These are phyloP conservation scores for Mychonastes homosphaera DNA, from an alignment of 139 green algal species.

Conservation along the genomic window DNA sequence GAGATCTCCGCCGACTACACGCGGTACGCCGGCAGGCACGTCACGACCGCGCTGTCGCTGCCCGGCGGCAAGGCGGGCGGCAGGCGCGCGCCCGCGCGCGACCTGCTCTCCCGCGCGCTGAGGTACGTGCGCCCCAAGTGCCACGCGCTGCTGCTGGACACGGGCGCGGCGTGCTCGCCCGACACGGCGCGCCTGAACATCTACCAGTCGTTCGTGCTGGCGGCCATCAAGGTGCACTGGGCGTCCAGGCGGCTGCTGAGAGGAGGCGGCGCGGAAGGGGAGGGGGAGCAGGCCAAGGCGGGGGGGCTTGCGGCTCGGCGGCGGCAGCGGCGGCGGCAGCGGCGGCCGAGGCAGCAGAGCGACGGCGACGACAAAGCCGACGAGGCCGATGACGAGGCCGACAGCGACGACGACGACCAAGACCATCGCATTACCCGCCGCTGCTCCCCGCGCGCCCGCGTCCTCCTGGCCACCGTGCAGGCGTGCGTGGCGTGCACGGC, in stretches of 20 bases:
- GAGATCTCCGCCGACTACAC: slow-evolving; percentile 78
- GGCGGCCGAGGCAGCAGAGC: slow-evolving; percentile 2
- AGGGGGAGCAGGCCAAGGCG: no score
- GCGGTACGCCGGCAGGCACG: slow-evolving; percentile 43
- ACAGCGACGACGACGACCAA: neutral
- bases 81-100: neutral
- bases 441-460: no score
- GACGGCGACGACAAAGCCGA: neutral
- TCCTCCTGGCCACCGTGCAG: no score
- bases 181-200: slow-evolving; percentile 72
- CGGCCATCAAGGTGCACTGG: slow-evolving; percentile 73
- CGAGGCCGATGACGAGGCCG: neutral
- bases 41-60: slow-evolving; percentile 53
- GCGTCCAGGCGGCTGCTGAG: slow-evolving; percentile 38
- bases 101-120: slow-evolving; percentile 31
- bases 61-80: neutral
- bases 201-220: slow-evolving; percentile 68
- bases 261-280: no score
- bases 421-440: no score
- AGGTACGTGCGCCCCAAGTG: slow-evolving; percentile 80
- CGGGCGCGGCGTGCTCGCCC: slow-evolving; percentile 50
- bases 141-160: slow-evolving; percentile 74
- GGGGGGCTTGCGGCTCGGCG: neutral
- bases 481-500: no score
- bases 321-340: neutral